These are phyloP conservation scores for Papiliotrema nemorosa DNA, from an alignment of 1,284 basidiomycete genomes.

Conservation along the genomic window DNA sequence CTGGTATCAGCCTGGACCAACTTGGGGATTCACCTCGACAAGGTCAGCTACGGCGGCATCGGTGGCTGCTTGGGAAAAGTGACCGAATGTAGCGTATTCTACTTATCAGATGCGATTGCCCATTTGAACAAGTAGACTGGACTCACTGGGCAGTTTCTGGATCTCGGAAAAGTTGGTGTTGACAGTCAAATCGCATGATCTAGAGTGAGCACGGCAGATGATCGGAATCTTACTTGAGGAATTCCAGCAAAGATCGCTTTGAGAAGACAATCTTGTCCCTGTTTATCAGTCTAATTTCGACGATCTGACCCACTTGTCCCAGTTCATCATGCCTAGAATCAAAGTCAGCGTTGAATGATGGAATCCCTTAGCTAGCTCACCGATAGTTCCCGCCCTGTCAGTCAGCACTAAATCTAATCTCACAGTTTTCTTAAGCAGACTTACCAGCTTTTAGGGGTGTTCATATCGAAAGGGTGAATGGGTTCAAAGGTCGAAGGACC, in stretches of 20 bases:
- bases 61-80: conserved; percentile 45
- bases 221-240: conserved; percentile 45
- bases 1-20: no score
- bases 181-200: conserved; percentile 45
- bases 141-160: conserved; percentile 45
- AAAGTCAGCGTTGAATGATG: conserved; percentile 1
- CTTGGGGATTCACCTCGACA: conserved; percentile 48
- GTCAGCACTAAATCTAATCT: not conserved
- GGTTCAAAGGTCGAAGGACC: conserved; percentile 42
- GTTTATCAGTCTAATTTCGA: not conserved
- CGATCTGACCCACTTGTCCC: conserved; percentile 42
- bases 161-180: conserved; percentile 49
- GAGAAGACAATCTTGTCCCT: conserved; percentile 51
- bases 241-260: conserved; percentile 49
- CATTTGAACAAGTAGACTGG: not conserved
- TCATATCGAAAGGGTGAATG: conserved; percentile 49
- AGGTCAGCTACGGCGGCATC: conserved; percentile 49
- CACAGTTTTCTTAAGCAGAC: conserved; percentile 2
- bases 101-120: conserved; percentile 2
- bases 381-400: conserved; percentile 16
- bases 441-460: conserved; percentile 47
- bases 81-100: conserved; percentile 51
- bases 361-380: conserved; percentile 5
- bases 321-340: conserved; percentile 42
- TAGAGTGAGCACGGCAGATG: conserved; percentile 6